These are phyloP conservation scores for Tricholoma sp. DNA, from an alignment of 768 basidiomycete species.

Conservation along the genomic window DNA sequence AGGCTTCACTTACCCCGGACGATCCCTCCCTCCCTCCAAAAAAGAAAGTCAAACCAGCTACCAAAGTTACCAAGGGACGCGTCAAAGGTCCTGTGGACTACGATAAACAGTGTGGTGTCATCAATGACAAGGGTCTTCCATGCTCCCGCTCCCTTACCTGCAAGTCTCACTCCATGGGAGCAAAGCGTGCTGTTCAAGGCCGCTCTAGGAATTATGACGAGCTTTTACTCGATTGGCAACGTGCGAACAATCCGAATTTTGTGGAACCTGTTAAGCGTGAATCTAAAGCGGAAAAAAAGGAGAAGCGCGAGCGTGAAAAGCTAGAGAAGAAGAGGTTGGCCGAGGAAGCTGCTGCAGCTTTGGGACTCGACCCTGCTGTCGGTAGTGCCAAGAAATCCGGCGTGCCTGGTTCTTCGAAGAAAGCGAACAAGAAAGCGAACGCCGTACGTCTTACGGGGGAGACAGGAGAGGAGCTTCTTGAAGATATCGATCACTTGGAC, in stretches of 20 bases:
- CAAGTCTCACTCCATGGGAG: conserved; percentile 97
- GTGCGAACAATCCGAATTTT: conserved; percentile 81
- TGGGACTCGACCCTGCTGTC: conserved; percentile 46
- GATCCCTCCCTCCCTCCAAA: conserved; percentile 64
- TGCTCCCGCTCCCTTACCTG: conserved; percentile 96
- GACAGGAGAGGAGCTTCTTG: conserved; percentile 52
- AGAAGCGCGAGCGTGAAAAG: conserved; percentile 76
- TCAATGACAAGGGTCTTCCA: conserved; percentile 89
- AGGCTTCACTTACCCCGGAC: conserved; percentile 66
- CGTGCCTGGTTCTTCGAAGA: conserved; percentile 46
- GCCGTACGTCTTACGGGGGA: conserved; percentile 44
- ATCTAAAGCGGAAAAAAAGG: conserved; percentile 84
- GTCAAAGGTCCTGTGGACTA: conserved; percentile 84
- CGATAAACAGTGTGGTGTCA: conserved; percentile 93
- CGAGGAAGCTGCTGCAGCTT: conserved; percentile 62
- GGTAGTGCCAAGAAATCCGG: conserved; percentile 38
- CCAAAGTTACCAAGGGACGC: conserved; percentile 75
- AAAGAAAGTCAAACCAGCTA: conserved; percentile 67
- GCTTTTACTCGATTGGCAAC: conserved; percentile 88
- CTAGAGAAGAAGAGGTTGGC: conserved; percentile 75
- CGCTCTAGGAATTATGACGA: conserved; percentile 83
- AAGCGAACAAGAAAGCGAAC: conserved; percentile 56
- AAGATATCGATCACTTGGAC: conserved; percentile 76
- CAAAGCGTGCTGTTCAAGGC: conserved; percentile 87
- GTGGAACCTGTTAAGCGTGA: conserved; percentile 85